Evolutionary conservation across 2,329 filamentous ascomycete genomes (phyloP).

Genomic region (Colletotrichum neosansevieriae): DNA sequence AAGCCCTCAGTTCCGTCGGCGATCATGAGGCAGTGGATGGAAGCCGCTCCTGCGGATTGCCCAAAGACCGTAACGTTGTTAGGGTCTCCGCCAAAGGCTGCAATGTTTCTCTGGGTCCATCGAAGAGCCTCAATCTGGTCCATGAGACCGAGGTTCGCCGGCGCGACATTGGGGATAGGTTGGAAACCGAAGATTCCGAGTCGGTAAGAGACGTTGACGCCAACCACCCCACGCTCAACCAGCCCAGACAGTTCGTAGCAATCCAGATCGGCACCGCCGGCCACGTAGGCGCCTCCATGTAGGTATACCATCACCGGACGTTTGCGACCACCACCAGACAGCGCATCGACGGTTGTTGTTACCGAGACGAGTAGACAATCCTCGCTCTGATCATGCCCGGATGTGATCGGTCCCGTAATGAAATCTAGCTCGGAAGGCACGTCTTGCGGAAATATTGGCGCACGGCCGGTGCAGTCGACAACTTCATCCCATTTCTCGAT

Average conservation of each 20-base stretch:
- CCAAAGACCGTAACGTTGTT: constrained; percentile 11
- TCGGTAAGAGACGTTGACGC: constrained; percentile 52
- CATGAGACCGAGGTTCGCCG: constrained; percentile 42
- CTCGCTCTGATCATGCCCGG: constrained; percentile 29
- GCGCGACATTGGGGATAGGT: constrained; percentile 41
- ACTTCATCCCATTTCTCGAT: constrained; percentile 18
- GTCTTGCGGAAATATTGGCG: constrained; percentile 41
- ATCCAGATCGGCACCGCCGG: constrained; percentile 19
- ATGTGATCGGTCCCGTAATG: constrained; percentile 32
- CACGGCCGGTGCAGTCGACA: constrained; percentile 35
- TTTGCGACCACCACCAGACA: constrained; percentile 3
- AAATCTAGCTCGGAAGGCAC: constrained; percentile 34
- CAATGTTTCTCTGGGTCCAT: constrained; percentile 12
- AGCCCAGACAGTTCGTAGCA: constrained; percentile 34
- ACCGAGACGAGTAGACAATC: constrained; percentile 41
- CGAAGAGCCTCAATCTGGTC: constrained; percentile 13
- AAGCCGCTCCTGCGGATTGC: constrained; percentile 17
- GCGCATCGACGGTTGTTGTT: background rate
- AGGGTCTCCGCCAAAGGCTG: constrained; percentile 21
- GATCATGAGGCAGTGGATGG: constrained; percentile 67
- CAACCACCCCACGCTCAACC: constrained; percentile 42
- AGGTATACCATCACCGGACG: constrained; percentile 48
- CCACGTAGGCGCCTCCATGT: constrained; percentile 43
- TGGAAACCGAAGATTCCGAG: constrained; percentile 52
- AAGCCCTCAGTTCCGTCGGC: constrained; percentile 58